These are phyloP conservation scores for Apiospora hydei DNA, from an alignment of 2,329 filamentous ascomycete species.

Conservation along the genomic window DNA sequence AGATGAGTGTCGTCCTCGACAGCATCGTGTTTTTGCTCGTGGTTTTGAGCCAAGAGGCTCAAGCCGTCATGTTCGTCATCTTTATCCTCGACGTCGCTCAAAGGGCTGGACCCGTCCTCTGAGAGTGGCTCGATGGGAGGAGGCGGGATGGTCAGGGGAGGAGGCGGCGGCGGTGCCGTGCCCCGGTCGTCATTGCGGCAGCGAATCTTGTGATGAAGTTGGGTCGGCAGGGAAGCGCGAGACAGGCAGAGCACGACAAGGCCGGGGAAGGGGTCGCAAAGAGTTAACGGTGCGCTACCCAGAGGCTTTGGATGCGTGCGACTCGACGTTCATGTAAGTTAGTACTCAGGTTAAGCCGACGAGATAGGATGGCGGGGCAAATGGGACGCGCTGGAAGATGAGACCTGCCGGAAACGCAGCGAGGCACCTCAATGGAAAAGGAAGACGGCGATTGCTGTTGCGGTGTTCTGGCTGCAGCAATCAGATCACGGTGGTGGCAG, in stretches of 20 bases:
- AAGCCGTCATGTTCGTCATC: conserved; percentile 74
- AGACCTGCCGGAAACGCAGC: neutral
- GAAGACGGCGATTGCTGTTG: neutral
- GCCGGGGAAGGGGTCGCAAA: neutral
- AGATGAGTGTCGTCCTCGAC: conserved; percentile 53
- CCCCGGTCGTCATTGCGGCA: conserved; percentile 58
- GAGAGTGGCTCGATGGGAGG: conserved; percentile 55
- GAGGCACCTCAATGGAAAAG: neutral
- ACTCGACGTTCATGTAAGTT: neutral
- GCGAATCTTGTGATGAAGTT: neutral
- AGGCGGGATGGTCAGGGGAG: conserved; percentile 57
- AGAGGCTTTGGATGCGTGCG: neutral
- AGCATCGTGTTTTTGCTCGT: conserved; percentile 39
- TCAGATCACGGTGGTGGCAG: neutral
- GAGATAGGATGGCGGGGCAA: neutral
- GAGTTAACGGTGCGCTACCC: neutral
- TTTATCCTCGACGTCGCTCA: conserved; percentile 90
- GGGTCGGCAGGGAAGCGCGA: neutral
- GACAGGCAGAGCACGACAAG: neutral
- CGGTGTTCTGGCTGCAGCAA: neutral
- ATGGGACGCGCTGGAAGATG: neutral
- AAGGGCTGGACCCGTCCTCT: conserved; percentile 81
- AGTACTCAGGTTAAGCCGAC: neutral
- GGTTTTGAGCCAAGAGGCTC: neutral
- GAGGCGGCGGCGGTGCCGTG: conserved; percentile 44